A percentile compares a stretch with the other conserved stretches of the same genome.
phyloP scores from a whole-genome alignment of 116 monocot species.

The Zostera marina region DNA sequence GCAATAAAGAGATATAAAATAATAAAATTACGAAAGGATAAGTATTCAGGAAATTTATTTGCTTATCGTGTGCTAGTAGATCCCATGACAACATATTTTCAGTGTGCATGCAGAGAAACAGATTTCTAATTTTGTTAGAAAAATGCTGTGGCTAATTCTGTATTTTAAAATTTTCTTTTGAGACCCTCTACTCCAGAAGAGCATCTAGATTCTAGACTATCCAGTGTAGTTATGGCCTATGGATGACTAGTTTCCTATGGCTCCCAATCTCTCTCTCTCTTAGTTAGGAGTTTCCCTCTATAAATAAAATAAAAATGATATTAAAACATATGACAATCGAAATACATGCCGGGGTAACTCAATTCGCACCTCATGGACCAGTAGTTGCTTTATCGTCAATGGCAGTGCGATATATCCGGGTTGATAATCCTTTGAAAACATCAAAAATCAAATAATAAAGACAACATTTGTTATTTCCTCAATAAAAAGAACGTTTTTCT shows the following conservation, averaged over 20 bases:
- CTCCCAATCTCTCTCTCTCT: too few species aligned
- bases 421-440: conserved; percentile 47
- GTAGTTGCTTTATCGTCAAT: conserved; percentile 61
- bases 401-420: conserved; percentile 35
- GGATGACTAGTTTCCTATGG: too few species aligned
- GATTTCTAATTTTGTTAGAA: too few species aligned
- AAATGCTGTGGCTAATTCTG: too few species aligned
- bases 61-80: background rate
- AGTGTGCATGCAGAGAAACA: too few species aligned
- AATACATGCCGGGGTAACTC: background rate
- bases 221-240: too few species aligned
- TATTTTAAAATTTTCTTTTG: too few species aligned
- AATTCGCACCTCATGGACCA: conserved; percentile 71
- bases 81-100: background rate
- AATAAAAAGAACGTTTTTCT: background rate
- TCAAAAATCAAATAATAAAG: conserved; percentile 1
- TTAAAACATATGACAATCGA: background rate
- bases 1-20: conserved; percentile 3
- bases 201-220: too few species aligned
- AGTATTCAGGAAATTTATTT: background rate
- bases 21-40: background rate
- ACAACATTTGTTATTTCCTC: background rate
- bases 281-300: too few species aligned
- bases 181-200: too few species aligned
- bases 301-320: too few species aligned